These are phyloP conservation scores for Diplodia scrobiculata DNA, from an alignment of 2,329 filamentous ascomycete species.

Conservation along the genomic window DNA sequence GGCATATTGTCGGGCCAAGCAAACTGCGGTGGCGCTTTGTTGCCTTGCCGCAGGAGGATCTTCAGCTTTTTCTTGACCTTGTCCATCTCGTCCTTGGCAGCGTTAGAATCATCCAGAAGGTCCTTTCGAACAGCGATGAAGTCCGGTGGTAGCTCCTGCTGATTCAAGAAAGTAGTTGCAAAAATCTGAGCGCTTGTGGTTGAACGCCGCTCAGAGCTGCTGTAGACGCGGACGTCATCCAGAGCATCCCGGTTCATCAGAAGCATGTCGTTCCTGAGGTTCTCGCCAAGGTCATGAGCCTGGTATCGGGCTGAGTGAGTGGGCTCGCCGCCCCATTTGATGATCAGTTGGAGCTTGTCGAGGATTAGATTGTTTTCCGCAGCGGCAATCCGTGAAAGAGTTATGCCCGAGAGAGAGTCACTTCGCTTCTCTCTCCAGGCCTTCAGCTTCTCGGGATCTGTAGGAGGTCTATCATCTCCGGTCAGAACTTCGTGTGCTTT, in stretches of 20 bases:
- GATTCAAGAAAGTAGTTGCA: conserved; percentile 82
- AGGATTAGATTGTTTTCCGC: conserved; percentile 89
- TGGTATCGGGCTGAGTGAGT: conserved; percentile 97
- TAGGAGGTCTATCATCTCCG: conserved; percentile 9
- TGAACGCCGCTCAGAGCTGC: conserved; percentile 90
- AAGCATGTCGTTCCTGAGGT: conserved; percentile 92
- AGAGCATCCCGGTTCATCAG: conserved; percentile 90
- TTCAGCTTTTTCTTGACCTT: conserved; percentile 99
- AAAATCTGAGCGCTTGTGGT: conserved; percentile 97
- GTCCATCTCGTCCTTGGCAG: conserved; percentile 98
- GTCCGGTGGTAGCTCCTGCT: conserved; percentile 80
- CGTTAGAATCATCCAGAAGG: conserved; percentile 93
- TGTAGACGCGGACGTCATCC: conserved; percentile 91
- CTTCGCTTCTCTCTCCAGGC: conserved; percentile 51
- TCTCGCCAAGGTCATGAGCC: conserved; percentile 89
- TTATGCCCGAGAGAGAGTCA: conserved; percentile 85
- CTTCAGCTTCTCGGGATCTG: conserved; percentile 32
- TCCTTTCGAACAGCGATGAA: conserved; percentile 92
- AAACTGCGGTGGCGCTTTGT: conserved; percentile 89
- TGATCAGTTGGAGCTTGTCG: conserved; percentile 94
- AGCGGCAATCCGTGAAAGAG: conserved; percentile 90
- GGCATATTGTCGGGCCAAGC: conserved; percentile 97
- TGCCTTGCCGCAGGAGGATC: conserved; percentile 84
- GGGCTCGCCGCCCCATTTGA: conserved; percentile 98
- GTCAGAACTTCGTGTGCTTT: neutral